Base-by-base conservation (phyloP, 2,329 filamentous ascomycete species). In the Drechslerella stenobrocha region DNA sequence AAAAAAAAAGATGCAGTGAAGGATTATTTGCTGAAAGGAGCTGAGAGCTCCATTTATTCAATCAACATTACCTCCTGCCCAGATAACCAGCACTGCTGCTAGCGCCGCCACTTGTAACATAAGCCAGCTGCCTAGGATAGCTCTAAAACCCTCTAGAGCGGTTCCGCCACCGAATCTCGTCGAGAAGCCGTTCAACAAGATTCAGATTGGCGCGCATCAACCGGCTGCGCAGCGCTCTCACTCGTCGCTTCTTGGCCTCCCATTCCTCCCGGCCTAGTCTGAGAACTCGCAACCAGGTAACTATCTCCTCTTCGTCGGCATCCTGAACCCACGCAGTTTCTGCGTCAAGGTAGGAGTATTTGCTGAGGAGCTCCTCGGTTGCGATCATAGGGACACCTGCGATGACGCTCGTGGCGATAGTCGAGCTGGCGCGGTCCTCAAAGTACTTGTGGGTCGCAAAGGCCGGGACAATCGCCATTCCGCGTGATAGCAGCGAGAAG, bases 181-280 rank as follows among this genome's bases (percentile, higher is more conserved):
- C 63, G 15, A 67, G 40, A 15, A 60, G 28, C 30, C 53, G 32
- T 9, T 44, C 55, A 0, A 67, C 63, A 2, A 46, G 26, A 11
- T 50, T 44, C 35, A 67, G 24, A 30, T 67, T 67, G 20, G 28
- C 18, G 23, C 63, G 50, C 32, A 67, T 67, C 50, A 67, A 35
- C 20, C 63, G 24, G 23, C 42, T 47, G 8, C 63, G 53, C 22
- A 60, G n/a, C 18, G 55, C 50, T 23, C 63, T 48, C 4, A 67
- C 63, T 2, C 46, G 46, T 13, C 63, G 18, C 51, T 67, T 67
- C 35, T 51, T 60, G 5, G 84, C 71, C 88, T 84, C 71, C 88
- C 90, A 80, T 87, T 88, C 73, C 86, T 83, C 76, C 90, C 86
- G 0, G 87, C 55, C 59, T 22, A 73, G 71, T 35, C 66, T 69